Base-by-base conservation (phyloP, 2,329 filamentous ascomycete genomes). In the Harringtonia aguacate region DNA sequence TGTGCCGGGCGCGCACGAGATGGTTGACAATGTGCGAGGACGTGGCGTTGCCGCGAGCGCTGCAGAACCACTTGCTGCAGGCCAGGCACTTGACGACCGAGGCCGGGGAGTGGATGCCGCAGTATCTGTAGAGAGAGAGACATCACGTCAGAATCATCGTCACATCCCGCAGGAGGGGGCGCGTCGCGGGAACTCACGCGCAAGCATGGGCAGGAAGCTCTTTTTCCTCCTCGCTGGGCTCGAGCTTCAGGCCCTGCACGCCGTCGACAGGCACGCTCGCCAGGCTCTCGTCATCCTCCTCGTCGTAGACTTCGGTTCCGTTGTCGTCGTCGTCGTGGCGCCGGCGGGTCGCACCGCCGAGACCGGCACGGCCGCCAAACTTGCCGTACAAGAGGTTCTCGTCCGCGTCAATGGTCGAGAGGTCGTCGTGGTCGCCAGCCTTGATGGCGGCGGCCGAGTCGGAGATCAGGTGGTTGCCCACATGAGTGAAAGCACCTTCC, bases 41-140 rank as follows among this genome's bases (percentile, higher is more conserved):
- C 41, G 86, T 94, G 17, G 89, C 89, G 64, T 95, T 98, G 53
- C 92, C 90, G 57, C 90, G 86, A 48, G 90, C 89, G 64, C 89
- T 97, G 67, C 92, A 98, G 63, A 98, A 98, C 92, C 92, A 98
- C 62, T 97, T 98, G 69, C 79, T 90, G 70, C 92, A 98, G 48
- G 82, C 77, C 48, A 98, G 73, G 60, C 92, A 98, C 67, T 95
- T 97, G 55, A 98, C 92, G 46, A 98, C 94, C 52, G 85, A 92
- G 60, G 84, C 84, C 3, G 92, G 84, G 46, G 94, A 94, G 68
- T 98, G 92, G 51, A 98, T 98, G 47, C 92, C 92, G 61, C 92
- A 98, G 64, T 95, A 95, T 33, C 87, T 92, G 60, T 39, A 49
- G 49, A 18, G 14, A 24, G 18, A 37, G n/a, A n/a, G n/a, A n/a